A percentile compares a stretch with the other conserved stretches of the same genome.
These are phyloP conservation scores for Hibiscus syriacus DNA, from an alignment of 345 rosid genomes.

Conservation along the genomic window DNA sequence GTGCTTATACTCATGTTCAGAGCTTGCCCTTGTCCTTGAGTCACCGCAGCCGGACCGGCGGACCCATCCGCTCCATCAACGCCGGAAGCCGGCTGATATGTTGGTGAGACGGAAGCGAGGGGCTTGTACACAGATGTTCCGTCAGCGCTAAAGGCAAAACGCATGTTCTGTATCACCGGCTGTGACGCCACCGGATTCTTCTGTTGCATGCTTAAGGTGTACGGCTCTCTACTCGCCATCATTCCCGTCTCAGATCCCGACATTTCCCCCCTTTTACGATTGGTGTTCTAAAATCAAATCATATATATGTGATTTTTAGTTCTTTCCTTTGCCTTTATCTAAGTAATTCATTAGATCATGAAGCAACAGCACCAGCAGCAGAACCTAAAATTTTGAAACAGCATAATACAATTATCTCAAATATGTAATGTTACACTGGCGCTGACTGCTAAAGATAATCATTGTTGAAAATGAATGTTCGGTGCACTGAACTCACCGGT, in stretches of 20 bases:
- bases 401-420: not conserved
- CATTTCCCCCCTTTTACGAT: slow-evolving; percentile 15
- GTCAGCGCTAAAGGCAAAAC: slow-evolving; percentile 39
- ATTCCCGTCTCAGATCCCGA: slow-evolving; percentile 56
- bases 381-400: not conserved
- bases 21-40: slow-evolving; percentile 15
- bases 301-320: not conserved
- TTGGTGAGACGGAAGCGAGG: slow-evolving; percentile 21
- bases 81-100: slow-evolving; percentile 21
- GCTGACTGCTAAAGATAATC: not conserved
- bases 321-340: not conserved
- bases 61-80: slow-evolving; percentile 13
- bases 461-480: not conserved
- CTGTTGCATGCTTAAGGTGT: slow-evolving; percentile 17
- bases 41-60: not conserved
- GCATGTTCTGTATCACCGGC: slow-evolving; percentile 41
- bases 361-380: not conserved
- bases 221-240: slow-evolving; percentile 38
- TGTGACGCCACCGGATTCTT: slow-evolving; percentile 25
- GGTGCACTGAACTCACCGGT: not conserved
- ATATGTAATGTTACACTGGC: not conserved
- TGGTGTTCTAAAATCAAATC: slow-evolving; percentile 7
- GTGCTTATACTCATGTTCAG: slow-evolving; percentile 30
- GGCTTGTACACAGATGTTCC: slow-evolving; percentile 45
- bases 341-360: not conserved